phyloP scores from a whole-genome alignment of 1,139 yeast species.

The Scheffersomyces illinoinensis region DNA sequence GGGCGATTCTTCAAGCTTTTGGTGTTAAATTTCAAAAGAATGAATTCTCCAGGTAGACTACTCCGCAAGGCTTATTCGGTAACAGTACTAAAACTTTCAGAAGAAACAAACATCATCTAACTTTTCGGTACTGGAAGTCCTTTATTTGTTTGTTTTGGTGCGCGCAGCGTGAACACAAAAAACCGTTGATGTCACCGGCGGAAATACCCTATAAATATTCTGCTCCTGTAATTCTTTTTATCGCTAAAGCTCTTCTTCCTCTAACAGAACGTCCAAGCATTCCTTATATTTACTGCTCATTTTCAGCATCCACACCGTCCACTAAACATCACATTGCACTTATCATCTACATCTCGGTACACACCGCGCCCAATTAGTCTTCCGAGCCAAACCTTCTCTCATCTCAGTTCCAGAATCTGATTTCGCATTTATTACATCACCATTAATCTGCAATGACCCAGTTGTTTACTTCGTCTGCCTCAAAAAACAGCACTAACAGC shows the following conservation, averaged over 20 bases:
- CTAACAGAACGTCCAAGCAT: background rate
- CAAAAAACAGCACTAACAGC: background rate
- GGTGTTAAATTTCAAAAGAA: background rate
- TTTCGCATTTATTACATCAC: background rate
- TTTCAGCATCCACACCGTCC: background rate
- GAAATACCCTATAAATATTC: constrained; percentile 3
- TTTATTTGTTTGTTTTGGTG: background rate
- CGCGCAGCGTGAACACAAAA: background rate
- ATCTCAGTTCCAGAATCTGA: background rate
- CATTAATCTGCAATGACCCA: constrained; percentile 2
- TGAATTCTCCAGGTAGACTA: background rate
- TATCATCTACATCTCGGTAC: background rate
- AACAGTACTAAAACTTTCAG: background rate
- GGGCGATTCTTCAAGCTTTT: no score
- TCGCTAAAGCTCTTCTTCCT: background rate
- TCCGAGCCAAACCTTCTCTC: background rate
- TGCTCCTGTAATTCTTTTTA: background rate
- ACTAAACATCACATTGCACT: background rate
- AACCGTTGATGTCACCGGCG: background rate
- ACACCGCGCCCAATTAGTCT: background rate
- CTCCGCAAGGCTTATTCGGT: background rate
- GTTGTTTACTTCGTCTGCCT: constrained; percentile 4
- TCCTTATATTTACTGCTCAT: background rate
- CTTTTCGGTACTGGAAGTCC: background rate
- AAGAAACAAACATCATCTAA: background rate